Percentiles rank a stretch among this genome's conserved stretches.
Evolutionary conservation across 192 early-diverging fungal species (phyloP).

Genomic region (Radiomyces spectabilis): DNA sequence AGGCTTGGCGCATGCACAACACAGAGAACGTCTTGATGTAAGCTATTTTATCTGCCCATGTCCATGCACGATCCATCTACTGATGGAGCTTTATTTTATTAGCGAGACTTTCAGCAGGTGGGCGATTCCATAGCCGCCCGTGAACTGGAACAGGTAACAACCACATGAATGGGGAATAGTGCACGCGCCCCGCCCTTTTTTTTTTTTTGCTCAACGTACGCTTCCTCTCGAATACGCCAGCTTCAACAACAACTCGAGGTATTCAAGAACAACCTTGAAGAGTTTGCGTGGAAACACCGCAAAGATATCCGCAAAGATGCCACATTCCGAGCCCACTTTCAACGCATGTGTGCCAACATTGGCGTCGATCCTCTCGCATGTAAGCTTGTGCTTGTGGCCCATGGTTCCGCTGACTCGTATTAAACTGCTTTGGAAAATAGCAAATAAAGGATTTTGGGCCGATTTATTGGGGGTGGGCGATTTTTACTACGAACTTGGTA

Average conservation of each 20-base stretch:
- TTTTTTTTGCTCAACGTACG: background rate
- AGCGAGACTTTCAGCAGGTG: constrained; percentile 27
- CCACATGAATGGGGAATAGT: background rate
- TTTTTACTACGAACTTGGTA: constrained; percentile 93
- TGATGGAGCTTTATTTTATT: background rate
- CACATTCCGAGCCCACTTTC: constrained; percentile 81
- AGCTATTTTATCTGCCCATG: no score
- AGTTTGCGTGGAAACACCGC: constrained; percentile 79
- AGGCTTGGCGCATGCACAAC: constrained; percentile 8
- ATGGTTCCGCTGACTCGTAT: background rate
- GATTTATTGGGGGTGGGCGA: constrained; percentile 92
- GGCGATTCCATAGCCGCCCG: constrained; percentile 28
- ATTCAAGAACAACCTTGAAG: constrained; percentile 80
- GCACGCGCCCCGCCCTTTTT: background rate
- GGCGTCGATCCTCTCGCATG: constrained; percentile 93
- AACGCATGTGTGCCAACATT: constrained; percentile 87
- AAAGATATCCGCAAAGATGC: constrained; percentile 86
- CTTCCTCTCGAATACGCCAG: constrained; percentile 21
- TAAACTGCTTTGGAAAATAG: constrained; percentile 27
- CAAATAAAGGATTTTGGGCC: constrained; percentile 94
- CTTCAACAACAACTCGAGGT: constrained; percentile 57
- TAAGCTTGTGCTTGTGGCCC: constrained; percentile 23
- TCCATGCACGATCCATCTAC: no score
- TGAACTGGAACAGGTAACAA: constrained; percentile 41
- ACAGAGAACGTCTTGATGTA: constrained; percentile 9